Evolutionary conservation across 2,329 filamentous ascomycete genomes (phyloP).

Genomic region (Rutstroemia sp.): DNA sequence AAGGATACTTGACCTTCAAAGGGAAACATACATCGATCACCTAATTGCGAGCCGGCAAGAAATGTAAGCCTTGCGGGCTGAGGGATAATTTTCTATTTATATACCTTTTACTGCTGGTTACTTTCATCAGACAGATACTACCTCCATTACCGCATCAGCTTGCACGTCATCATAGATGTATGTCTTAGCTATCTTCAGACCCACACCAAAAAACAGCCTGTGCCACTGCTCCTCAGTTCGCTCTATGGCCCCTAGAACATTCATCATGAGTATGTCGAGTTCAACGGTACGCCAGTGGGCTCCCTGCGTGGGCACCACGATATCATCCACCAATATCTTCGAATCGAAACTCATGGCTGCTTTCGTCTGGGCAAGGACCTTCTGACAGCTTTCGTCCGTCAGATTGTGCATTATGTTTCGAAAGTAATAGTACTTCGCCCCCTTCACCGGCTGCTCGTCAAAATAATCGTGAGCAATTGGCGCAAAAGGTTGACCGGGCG

Average conservation of each 20-base stretch:
- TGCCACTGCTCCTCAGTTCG: slow-evolving; percentile 21
- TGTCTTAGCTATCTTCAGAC: not conserved
- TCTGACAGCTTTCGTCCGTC: slow-evolving; percentile 25
- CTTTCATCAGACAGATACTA: not conserved
- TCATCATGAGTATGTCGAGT: slow-evolving; percentile 34
- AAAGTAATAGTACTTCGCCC: slow-evolving; percentile 31
- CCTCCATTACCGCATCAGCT: not conserved
- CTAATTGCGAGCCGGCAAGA: no score
- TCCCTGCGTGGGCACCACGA: slow-evolving; percentile 32
- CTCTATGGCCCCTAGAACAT: slow-evolving; percentile 29
- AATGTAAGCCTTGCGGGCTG: no score
- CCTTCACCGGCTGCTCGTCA: slow-evolving; percentile 21
- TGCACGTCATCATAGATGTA: not conserved
- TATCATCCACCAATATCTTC: slow-evolving; percentile 36
- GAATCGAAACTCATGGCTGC: not conserved
- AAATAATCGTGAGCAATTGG: slow-evolving; percentile 26
- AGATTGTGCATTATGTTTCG: slow-evolving; percentile 35
- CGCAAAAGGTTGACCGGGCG: slow-evolving; percentile 26
- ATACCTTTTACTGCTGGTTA: no score
- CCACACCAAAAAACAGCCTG: not conserved
- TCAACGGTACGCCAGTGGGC: slow-evolving; percentile 28
- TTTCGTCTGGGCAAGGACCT: not conserved
- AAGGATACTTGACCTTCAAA: no score
- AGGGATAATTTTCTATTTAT: no score
- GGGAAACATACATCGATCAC: no score